Evolutionary conservation across 2,329 filamentous ascomycete species (phyloP), one percentile per base, ranked within the genome.

Genomic region (Paecilomyces formosus): DNA sequence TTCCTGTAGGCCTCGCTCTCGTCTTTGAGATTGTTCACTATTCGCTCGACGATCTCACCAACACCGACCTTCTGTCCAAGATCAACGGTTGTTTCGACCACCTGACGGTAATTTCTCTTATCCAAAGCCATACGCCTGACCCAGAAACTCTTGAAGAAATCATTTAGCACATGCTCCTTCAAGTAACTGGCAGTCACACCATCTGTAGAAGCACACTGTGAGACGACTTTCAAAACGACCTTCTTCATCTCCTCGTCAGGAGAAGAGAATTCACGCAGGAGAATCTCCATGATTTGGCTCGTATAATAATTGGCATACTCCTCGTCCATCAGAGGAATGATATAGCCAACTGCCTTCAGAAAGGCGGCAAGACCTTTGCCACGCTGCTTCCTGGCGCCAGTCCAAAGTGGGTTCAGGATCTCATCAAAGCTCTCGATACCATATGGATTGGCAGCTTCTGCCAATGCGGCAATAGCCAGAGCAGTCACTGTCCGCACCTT

Each of bases 211-310:
- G 94, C 90, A 70, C 94, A 97, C 71, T 99, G 94, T 18, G 92
- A 97, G 15, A 99, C 87, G 28, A 99, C 94, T 76, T 97, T 97
- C 59, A 99, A 79, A 7, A 99, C 94, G 1, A 99, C 94, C 79
- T 99, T 99, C 79, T 97, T 99, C 94, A 99, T 99, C 76, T 99
- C 94, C 75, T 99, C 94, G 65, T 99, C 94, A 0, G 94, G 94
- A 0, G 93, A 97, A 6, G 92, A 89, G 70, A 99, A 99, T 72
- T 99, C 94, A 68, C 94, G 87, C 30, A 97, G 85, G 13, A 99
- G 79, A 68, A 97, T 97, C 74, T 97, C 94, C 93, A 99, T 97
- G 68, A 99, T 97, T 74, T 99, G 92, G 65, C 87, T 90, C 8
- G 94, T 97, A 71, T 99, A 99, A 78, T 99, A 99, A 73, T 97